Conservation (phyloP, 768 basidiomycete genomes). For the Termitomyces bulborhizus region DNA sequence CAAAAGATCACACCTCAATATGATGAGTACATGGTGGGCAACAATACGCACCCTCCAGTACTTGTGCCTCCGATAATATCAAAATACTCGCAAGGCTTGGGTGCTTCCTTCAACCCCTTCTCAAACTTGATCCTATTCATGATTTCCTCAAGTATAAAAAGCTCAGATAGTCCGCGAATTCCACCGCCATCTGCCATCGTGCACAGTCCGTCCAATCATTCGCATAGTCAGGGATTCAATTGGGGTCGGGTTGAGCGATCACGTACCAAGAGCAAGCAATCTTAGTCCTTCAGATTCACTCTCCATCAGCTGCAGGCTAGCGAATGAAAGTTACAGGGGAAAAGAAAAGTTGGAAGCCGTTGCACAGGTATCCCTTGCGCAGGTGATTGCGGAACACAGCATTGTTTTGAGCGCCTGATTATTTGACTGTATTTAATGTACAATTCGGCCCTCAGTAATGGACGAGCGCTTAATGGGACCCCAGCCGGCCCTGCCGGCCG, state of each 20-base stretch:
- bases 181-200: constrained; percentile 6
- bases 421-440: no score
- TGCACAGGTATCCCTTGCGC: background rate
- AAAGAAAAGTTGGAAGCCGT: no score
- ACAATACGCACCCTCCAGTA: constrained; percentile 17
- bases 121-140: constrained; percentile 1
- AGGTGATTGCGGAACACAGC: no score
- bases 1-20: background rate
- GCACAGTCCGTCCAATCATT: no score
- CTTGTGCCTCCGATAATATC: constrained; percentile 20
- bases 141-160: constrained; percentile 3
- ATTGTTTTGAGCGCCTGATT: no score
- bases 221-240: background rate
- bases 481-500: no score
- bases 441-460: no score
- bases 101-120: background rate
- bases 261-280: constrained; percentile 1
- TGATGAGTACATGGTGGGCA: no score
- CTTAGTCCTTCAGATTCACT: background rate
- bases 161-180: constrained; percentile 5
- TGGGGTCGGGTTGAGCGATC: background rate
- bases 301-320: background rate
- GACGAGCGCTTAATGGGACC: no score
- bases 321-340: no score
- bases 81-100: constrained; percentile 19